These are phyloP conservation scores for Pseudogymnoascus sp. DNA, from an alignment of 2,329 filamentous ascomycete species.

Conservation along the genomic window DNA sequence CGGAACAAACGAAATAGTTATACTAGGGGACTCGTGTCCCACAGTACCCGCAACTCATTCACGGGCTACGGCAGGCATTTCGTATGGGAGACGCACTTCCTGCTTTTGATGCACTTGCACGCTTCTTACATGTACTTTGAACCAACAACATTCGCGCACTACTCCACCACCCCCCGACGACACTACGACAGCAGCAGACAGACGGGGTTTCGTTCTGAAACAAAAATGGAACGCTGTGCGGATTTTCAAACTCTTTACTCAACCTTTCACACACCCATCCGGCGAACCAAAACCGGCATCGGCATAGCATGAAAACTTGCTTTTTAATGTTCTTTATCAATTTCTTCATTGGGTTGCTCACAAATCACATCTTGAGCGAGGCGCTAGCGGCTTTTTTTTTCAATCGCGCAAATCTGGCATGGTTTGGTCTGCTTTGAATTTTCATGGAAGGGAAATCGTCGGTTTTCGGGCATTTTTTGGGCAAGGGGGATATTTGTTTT, in stretches of 20 bases:
- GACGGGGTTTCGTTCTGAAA: background rate
- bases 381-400: background rate
- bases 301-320: conserved; percentile 8
- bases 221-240: background rate
- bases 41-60: background rate
- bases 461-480: background rate
- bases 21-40: background rate
- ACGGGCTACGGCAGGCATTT: conserved; percentile 2
- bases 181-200: background rate
- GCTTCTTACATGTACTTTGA: conserved; percentile 5
- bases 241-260: conserved; percentile 7
- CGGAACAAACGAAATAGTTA: background rate
- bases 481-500: background rate
- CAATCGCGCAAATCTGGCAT: background rate
- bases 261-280: background rate
- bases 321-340: background rate
- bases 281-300: background rate
- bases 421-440: background rate
- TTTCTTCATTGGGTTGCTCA: conserved; percentile 1
- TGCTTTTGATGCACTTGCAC: conserved; percentile 2
- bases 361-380: conserved; percentile 5
- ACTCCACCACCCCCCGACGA: background rate
- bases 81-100: background rate
- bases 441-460: background rate
- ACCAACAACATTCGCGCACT: background rate